Evolutionary conservation across 768 basidiomycete species (phyloP), one percentile per base, ranked within the genome.

Genomic region (Naganishia onofrii): DNA sequence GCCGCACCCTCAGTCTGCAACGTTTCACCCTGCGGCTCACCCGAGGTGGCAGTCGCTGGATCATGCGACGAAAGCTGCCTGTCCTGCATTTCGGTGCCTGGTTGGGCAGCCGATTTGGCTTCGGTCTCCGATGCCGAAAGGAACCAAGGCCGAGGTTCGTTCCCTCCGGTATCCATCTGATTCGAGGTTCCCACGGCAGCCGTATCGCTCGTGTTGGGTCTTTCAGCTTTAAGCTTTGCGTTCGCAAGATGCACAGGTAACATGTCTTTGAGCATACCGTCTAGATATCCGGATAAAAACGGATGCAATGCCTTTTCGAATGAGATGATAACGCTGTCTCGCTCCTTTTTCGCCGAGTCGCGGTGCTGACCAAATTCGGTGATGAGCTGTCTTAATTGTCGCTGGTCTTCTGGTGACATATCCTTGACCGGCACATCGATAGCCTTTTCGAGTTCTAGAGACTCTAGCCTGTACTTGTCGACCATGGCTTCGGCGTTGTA

Each of bases 401-500:
- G 60, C 38, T 63, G 60, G 19, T 63, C 60, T 21, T 44, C 60
- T 5, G 8, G 38, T 15, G 60, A 3, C 60, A 63, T 42, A 0
- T 63, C 60, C 23, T 26, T 44, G 38, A 46, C 0, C 3, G 60
- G 38, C 9, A 26, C 23, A n/a, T 42, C 42, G 38, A 63, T 26
- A n/a, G 38, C 26, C 28, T 63, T 63, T 44, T 63, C 60, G 26
- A 63, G 60, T 29, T 63, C 60, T 1, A 34, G 21, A 28, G 36
- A 12, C 17, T 63, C 60, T 7, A 63, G 10, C 6, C 60, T n/a
- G 42, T 42, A 63, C 28, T 44, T 42, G 60, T 63, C 60, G 60
- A 63, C 60, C 23, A 42, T 63, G 38, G 60, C 60, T 63, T 63
- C 60, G 13, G 60, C 60, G 26, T 63, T 63, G 60, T 63, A 63